These are phyloP conservation scores for Lachancea thermotolerans DNA, from an alignment of 805 yeast genomes.

Conservation along the genomic window DNA sequence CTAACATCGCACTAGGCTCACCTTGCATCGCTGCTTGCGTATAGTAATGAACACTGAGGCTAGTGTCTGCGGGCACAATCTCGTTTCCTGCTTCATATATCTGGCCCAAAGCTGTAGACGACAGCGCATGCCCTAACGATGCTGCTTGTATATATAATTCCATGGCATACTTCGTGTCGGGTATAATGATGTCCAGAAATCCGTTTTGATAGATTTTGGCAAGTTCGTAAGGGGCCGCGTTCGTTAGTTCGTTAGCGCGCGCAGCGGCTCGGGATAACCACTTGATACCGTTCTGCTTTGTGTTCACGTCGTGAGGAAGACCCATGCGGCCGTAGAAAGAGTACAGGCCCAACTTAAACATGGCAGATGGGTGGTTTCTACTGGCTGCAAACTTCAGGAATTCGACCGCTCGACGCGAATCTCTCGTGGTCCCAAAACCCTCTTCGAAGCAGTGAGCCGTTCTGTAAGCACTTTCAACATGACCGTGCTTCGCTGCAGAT, in stretches of 20 bases:
- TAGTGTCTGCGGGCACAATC: constrained; percentile 67
- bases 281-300: constrained; percentile 80
- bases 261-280: constrained; percentile 88
- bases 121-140: constrained; percentile 73
- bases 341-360: constrained; percentile 86
- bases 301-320: constrained; percentile 53
- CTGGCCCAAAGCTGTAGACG: constrained; percentile 74
- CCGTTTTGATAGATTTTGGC: constrained; percentile 82
- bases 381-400: constrained; percentile 81
- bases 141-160: constrained; percentile 86
- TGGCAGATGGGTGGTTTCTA: constrained; percentile 92
- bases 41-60: constrained; percentile 84
- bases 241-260: constrained; percentile 73
- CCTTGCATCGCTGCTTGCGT: constrained; percentile 87
- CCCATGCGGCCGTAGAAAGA: constrained; percentile 85
- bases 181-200: constrained; percentile 77
- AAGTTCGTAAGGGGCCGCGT: constrained; percentile 92
- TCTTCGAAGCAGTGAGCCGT: constrained; percentile 89
- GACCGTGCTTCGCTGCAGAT: constrained; percentile 90
- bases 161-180: constrained; percentile 76
- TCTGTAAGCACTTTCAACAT: constrained; percentile 84
- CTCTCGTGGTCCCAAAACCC: constrained; percentile 88
- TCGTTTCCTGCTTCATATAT: constrained; percentile 72
- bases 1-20: constrained; percentile 83
- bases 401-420: constrained; percentile 78